Base-by-base conservation (phyloP, 78 protist species). In the Dictyostelium brefeldianum region DNA sequence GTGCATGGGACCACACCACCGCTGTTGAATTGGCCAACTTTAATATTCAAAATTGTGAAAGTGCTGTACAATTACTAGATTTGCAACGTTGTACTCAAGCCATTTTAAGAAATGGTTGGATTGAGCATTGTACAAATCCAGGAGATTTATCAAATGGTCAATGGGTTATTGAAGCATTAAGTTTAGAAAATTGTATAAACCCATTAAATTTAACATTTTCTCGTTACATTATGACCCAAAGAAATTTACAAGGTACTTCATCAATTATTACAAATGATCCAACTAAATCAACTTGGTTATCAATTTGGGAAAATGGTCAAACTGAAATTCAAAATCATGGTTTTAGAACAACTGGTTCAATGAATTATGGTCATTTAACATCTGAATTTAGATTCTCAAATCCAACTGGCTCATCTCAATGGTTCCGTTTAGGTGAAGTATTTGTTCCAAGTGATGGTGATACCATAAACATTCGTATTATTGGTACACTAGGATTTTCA, bases 121-220 rank as follows among this genome's bases (percentile, higher is more conserved):
- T 62, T 62, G 70, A 62, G 10, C 70, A 62, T 62, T 9, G 29
- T 22, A 31, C 22, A 22, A 18, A 29, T 18, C 70, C 70, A 62
- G 70, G 70, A 10, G 70, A 62, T 62, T 25, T 62, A 62, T 62
- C 70, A 7, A 62, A 62, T 62, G 70, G 70, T 62, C 70, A 62
- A 62, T 62, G 70, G 70, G 70, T 62, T 11, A 62, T 62, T 62
- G 70, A 62, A 62, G 70, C 70, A 0, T 62, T 62, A 11, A 62
- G 70, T 25, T 22, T 62, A 36, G 70, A 62, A 11, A 5, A 62
- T 62, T 62, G 70, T 62, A 17, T 22, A 0, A 62, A n/a, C 18
- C 70, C 70, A 22, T 62, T 62, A 17, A 62, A 62, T 62, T 62
- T 62, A 62, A 62, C 70, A 11, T 62, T 4, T 62, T 62, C 43